Base-by-base conservation (phyloP, 139 green algal species). In the Auxenochlorella pyrenoidosa region DNA sequence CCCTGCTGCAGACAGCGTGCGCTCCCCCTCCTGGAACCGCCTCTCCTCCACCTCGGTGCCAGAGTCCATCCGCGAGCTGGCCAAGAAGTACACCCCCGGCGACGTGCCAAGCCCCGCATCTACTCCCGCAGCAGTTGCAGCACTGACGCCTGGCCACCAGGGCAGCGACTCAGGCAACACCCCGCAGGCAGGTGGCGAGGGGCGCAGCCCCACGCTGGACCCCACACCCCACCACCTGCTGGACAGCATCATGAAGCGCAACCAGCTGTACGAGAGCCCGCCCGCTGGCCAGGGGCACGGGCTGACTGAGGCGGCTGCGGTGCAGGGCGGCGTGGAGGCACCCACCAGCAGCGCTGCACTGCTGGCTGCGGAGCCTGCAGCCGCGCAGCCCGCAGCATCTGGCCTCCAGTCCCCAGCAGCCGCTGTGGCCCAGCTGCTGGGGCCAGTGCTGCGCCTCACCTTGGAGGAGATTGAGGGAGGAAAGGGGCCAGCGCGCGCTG, bases 61-160 rank as follows among this genome's bases (percentile, higher is more conserved):
- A 3, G 88, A 91, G 19, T 86, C 83, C 24, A 91, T 91, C 60
- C 60, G 60, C 15, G 88, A 66, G 65, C 81, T 91, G 73, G 34
- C 88, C 73, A 76, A 85, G 43, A 84, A 71, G 63, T 88, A 88
- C 76, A 68, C 19, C 10, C 63, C 65, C 12, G 59, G 83, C 18
- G 58, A 24, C 19, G 65, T 13, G 26, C 21, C n/a, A 58, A 38
- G 58, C 58, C 47, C 34, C 19, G 41, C 47, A 34, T 10, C 28
- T 32, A 82, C 30, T 6, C 75, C 66, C 32, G 66, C 43, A 32
- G 30, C 13, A 19, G 43, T 13, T 3, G 43, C 51, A 47, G 47
- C 76, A 24, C 34, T 36, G 34, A 8, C 36, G 16, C 70, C 36
- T 28, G 24, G 34, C 70, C 30, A 30, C 34, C 22, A 36, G 36